phyloP scores from a whole-genome alignment of 2,329 filamentous ascomycete species.

The Aphanocladium album region DNA sequence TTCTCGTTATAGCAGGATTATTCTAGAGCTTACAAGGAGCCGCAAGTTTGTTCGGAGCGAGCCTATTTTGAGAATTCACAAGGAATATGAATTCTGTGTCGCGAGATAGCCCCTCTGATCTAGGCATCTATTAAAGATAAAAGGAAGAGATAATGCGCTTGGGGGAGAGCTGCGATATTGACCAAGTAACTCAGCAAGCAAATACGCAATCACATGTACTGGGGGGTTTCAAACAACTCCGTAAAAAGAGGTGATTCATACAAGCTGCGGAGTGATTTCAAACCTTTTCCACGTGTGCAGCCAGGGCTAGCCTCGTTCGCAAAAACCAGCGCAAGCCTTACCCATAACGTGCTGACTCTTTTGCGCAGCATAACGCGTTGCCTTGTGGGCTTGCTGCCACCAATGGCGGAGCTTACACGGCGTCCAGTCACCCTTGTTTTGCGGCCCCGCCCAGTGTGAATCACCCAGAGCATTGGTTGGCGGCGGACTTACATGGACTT shows the following conservation, averaged over 20 bases:
- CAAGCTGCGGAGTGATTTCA: slow-evolving; percentile 1
- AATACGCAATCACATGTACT: too few species aligned
- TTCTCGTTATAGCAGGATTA: neutral
- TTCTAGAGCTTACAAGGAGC: neutral
- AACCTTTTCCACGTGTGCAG: neutral
- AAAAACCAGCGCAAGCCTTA: neutral
- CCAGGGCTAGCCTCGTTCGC: neutral
- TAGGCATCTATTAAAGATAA: too few species aligned
- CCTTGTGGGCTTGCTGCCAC: neutral
- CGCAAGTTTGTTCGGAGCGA: neutral
- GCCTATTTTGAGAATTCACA: neutral
- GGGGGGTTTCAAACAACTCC: too few species aligned
- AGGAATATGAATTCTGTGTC: neutral
- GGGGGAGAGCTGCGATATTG: too few species aligned
- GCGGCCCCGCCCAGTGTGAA: slow-evolving; percentile 6
- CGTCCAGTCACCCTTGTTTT: neutral
- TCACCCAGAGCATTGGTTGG: neutral
- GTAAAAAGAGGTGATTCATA: too few species aligned
- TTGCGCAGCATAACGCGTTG: slow-evolving; percentile 8
- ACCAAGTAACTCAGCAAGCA: too few species aligned
- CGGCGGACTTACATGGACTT: slow-evolving; percentile 10
- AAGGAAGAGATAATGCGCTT: too few species aligned
- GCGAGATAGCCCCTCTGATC: too few species aligned
- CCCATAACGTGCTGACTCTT: slow-evolving; percentile 2
- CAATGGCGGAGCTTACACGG: neutral